Evolutionary conservation across 139 green algal genomes (phyloP).

Genomic region (Spirogloea muscicola): DNA sequence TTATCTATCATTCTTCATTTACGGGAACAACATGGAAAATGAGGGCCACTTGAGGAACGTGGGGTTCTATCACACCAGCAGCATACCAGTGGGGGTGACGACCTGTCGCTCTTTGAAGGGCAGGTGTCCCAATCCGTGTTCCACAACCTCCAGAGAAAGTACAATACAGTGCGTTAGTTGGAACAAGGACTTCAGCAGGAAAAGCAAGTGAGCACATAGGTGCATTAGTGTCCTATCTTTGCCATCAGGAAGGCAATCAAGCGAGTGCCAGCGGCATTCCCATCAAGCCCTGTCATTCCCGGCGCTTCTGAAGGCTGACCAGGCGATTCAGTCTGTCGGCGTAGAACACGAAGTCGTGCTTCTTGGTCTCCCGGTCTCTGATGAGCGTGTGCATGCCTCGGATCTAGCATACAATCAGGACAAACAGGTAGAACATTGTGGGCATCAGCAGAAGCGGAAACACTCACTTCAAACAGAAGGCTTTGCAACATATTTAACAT

Average conservation of each 20-base stretch:
- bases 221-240: too few relatives aligned
- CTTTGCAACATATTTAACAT: not conserved
- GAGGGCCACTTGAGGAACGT: too few relatives aligned
- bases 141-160: slow-evolving; percentile 46
- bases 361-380: slow-evolving; percentile 69
- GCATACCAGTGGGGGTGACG: slow-evolving; percentile 72
- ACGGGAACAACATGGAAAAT: too few relatives aligned
- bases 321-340: slow-evolving; percentile 78
- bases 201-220: too few relatives aligned
- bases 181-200: too few relatives aligned
- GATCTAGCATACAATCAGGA: slow-evolving; percentile 55
- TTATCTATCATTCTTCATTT: too few relatives aligned
- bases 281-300: too few relatives aligned
- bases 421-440: not conserved
- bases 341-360: slow-evolving; percentile 95
- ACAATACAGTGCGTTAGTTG: not conserved
- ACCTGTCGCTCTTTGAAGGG: slow-evolving; percentile 87
- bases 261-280: too few relatives aligned
- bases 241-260: too few relatives aligned
- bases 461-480: not conserved
- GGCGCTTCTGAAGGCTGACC: too few relatives aligned
- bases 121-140: slow-evolving; percentile 71
- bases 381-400: slow-evolving; percentile 97
- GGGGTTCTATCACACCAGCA: not conserved
- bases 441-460: not conserved